These are phyloP conservation scores for Fragilaria crotonensis DNA, from an alignment of 108 stramenopile species.

Conservation along the genomic window DNA sequence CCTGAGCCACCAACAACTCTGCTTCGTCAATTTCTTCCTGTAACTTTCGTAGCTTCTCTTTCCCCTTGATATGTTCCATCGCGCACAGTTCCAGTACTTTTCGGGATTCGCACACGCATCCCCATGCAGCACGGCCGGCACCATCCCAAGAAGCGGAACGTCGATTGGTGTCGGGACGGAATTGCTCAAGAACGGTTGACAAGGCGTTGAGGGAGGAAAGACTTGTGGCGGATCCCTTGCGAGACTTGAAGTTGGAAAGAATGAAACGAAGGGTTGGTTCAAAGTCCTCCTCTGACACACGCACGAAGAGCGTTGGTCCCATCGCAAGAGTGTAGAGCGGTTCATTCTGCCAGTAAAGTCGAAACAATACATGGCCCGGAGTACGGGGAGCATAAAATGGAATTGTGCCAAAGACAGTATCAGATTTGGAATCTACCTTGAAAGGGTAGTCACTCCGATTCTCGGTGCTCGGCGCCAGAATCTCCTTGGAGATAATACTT, in stretches of 20 bases:
- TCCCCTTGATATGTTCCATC: slow-evolving; percentile 51
- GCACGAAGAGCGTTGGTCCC: slow-evolving; percentile 62
- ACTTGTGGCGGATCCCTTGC: slow-evolving; percentile 59
- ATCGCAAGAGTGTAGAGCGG: slow-evolving; percentile 69
- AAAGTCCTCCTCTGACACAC: slow-evolving; percentile 51
- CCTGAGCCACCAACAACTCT: slow-evolving; percentile 23
- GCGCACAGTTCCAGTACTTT: slow-evolving; percentile 65
- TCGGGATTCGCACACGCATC: slow-evolving; percentile 78
- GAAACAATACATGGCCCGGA: slow-evolving; percentile 84
- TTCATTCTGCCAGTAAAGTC: slow-evolving; percentile 72
- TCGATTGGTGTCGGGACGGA: slow-evolving; percentile 3
- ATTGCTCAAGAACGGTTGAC: slow-evolving; percentile 55
- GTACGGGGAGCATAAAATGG: slow-evolving; percentile 83
- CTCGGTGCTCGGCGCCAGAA: slow-evolving; percentile 23
- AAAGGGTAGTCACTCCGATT: slow-evolving; percentile 33
- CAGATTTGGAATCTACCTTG: slow-evolving; percentile 36
- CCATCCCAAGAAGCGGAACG: slow-evolving; percentile 43
- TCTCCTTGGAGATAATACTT: slow-evolving; percentile 73
- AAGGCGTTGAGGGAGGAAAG: slow-evolving; percentile 68
- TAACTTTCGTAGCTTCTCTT: slow-evolving; percentile 35
- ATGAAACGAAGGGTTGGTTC: slow-evolving; percentile 76
- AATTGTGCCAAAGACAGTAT: slow-evolving; percentile 60
- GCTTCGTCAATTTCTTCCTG: slow-evolving; percentile 44
- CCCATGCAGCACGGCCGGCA: slow-evolving; percentile 77
- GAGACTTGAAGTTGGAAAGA: slow-evolving; percentile 81